Evolutionary conservation across 148 eudicot species (phyloP).

Genomic region (Rhododendron ovatum): DNA sequence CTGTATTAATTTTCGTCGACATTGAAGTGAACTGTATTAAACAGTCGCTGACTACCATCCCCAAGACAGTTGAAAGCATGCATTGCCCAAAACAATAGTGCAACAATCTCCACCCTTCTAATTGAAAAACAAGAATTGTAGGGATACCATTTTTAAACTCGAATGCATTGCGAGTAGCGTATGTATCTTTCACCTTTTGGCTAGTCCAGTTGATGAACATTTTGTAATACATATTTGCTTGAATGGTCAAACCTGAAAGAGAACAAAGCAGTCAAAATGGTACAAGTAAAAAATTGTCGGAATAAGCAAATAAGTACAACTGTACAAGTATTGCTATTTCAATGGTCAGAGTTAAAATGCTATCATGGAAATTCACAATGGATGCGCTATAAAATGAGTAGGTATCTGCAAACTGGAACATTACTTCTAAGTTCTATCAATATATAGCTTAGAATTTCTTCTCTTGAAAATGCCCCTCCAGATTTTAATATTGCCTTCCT

Average conservation of each 20-base stretch:
- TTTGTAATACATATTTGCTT: constrained; percentile 90
- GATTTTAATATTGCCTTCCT: not conserved
- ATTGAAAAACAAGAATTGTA: constrained; percentile 4
- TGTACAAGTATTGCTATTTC: not conserved
- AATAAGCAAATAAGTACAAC: not conserved
- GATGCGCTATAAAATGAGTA: not conserved
- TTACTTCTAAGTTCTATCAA: not conserved
- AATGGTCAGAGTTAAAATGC: not conserved
- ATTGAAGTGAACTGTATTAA: not conserved
- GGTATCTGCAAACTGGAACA: not conserved
- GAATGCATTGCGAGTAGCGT: constrained; percentile 67
- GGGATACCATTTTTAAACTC: constrained; percentile 81
- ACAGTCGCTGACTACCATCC: not conserved
- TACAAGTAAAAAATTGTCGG: not conserved
- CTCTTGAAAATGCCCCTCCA: not conserved
- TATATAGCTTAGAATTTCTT: not conserved
- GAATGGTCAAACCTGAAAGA: constrained; percentile 79
- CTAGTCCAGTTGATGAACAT: constrained; percentile 96
- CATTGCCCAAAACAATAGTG: not conserved
- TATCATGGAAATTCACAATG: not conserved
- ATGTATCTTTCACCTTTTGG: constrained; percentile 88
- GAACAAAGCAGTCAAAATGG: not conserved
- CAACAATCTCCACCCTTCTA: not conserved
- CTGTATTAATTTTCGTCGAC: not conserved
- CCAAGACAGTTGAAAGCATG: not conserved